These are phyloP conservation scores for Cydonia oblonga DNA, from an alignment of 331 rosid genomes.

Conservation along the genomic window DNA sequence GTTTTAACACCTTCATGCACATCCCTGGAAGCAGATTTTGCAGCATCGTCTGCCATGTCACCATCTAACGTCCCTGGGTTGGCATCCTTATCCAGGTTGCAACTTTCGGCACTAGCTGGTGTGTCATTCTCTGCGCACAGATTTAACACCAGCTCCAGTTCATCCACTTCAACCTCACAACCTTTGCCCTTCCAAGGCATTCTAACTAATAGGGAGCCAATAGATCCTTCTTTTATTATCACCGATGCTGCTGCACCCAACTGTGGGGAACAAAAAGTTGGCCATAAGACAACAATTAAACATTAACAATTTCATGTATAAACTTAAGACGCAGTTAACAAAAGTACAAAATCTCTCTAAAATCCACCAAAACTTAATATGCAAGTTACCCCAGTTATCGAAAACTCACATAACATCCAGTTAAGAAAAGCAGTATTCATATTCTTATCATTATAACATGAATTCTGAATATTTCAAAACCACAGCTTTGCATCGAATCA, in stretches of 20 bases:
- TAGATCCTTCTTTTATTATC: constrained; percentile 75
- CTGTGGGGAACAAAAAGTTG: constrained; percentile 23
- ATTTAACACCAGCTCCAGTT: constrained; percentile 72
- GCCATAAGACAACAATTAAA: constrained; percentile 16
- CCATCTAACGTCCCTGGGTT: constrained; percentile 22
- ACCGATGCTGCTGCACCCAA: constrained; percentile 42
- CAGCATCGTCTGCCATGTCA: constrained; percentile 23
- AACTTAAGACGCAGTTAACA: not conserved
- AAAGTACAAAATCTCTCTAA: not conserved
- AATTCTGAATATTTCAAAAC: not conserved
- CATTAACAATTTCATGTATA: not conserved
- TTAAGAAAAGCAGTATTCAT: not conserved
- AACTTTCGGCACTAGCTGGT: constrained; percentile 29
- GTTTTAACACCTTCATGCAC: constrained; percentile 93
- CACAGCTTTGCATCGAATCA: not conserved
- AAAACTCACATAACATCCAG: no score
- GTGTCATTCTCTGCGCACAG: constrained; percentile 25
- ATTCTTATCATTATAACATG: not conserved
- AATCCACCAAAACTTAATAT: not conserved
- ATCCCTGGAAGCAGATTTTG: constrained; percentile 50
- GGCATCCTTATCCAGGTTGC: constrained; percentile 22
- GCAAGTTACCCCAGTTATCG: not conserved
- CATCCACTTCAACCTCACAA: constrained; percentile 77
- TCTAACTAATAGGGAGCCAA: constrained; percentile 58
- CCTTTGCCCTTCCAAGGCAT: constrained; percentile 91